Evolutionary conservation across 2,329 filamentous ascomycete species (phyloP).

Genomic region (Cordyceps pruinosa): DNA sequence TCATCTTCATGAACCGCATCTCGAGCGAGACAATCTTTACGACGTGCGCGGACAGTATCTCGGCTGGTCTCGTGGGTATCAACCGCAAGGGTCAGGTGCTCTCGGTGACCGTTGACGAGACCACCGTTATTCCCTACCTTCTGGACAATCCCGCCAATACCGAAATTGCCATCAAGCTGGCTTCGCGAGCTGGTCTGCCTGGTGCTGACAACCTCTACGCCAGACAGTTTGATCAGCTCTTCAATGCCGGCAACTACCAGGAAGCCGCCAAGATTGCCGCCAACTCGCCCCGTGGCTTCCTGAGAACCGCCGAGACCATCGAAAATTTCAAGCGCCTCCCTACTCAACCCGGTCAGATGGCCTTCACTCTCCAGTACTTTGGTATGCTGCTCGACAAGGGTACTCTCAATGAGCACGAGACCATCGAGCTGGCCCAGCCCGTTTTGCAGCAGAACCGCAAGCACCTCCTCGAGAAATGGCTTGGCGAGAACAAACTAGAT

Average conservation of each 20-base stretch:
- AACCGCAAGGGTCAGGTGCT: slow-evolving; percentile 97
- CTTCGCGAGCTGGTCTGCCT: slow-evolving; percentile 85
- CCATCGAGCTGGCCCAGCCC: slow-evolving; percentile 84
- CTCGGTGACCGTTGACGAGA: slow-evolving; percentile 88
- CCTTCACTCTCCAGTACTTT: slow-evolving; percentile 94
- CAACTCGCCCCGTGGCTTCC: slow-evolving; percentile 91
- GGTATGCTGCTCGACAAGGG: slow-evolving; percentile 96
- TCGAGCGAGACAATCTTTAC: slow-evolving; percentile 99
- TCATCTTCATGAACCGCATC: slow-evolving; percentile 99
- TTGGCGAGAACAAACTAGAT: slow-evolving; percentile 91
- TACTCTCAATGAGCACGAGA: slow-evolving; percentile 84
- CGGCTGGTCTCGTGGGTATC: slow-evolving; percentile 84
- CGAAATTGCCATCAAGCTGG: slow-evolving; percentile 90
- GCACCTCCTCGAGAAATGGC: slow-evolving; percentile 95
- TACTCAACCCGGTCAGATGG: slow-evolving; percentile 76
- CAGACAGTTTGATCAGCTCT: slow-evolving; percentile 84
- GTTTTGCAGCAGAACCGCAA: slow-evolving; percentile 92
- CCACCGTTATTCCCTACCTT: slow-evolving; percentile 85
- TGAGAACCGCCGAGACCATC: slow-evolving; percentile 90
- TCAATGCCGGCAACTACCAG: slow-evolving; percentile 70
- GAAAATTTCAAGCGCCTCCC: slow-evolving; percentile 89
- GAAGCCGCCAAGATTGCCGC: slow-evolving; percentile 94
- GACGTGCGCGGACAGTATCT: slow-evolving; percentile 75
- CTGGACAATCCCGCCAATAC: slow-evolving; percentile 94
- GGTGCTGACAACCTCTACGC: slow-evolving; percentile 91